phyloP scores from a whole-genome alignment of 352 stramenopile genomes.

The Pseudoperonospora humuli region DNA sequence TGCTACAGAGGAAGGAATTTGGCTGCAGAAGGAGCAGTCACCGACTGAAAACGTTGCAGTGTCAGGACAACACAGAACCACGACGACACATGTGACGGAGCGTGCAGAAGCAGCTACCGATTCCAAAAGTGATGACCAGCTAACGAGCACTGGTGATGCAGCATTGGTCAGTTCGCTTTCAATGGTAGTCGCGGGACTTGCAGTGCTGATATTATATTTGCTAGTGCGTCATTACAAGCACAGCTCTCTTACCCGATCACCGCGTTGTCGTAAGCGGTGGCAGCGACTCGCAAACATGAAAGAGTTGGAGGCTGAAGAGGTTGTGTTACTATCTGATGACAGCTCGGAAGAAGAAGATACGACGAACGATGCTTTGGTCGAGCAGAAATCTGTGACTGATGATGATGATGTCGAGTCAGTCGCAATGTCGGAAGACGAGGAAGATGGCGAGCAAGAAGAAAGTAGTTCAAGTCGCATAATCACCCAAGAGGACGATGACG shows the following conservation, averaged over 20 bases:
- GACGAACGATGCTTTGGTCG: background rate
- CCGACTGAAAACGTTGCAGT: background rate
- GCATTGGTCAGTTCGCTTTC: conserved; percentile 11
- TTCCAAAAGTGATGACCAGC: background rate
- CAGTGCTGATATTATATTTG: conserved; percentile 18
- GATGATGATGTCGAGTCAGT: conserved; percentile 5
- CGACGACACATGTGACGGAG: background rate
- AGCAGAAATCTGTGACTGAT: conserved; percentile 10
- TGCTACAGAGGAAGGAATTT: conserved; percentile 23
- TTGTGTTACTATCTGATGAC: conserved; percentile 30
- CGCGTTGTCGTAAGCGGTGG: conserved; percentile 25
- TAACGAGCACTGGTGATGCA: background rate
- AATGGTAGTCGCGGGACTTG: conserved; percentile 20
- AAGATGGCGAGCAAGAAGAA: conserved; percentile 8
- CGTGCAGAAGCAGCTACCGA: background rate
- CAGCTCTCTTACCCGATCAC: conserved; percentile 4
- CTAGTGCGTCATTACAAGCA: conserved; percentile 18
- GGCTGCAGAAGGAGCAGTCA: conserved; percentile 4
- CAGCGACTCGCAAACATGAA: conserved; percentile 10
- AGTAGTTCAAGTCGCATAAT: conserved; percentile 1
- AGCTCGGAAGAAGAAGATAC: conserved; percentile 17
- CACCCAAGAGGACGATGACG: conserved; percentile 7
- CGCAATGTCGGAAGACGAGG: conserved; percentile 2
- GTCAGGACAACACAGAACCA: background rate
- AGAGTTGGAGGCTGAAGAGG: conserved; percentile 35